Evolutionary conservation across 2,329 filamentous ascomycete species (phyloP).

Genomic region (Fusarium clavum): DNA sequence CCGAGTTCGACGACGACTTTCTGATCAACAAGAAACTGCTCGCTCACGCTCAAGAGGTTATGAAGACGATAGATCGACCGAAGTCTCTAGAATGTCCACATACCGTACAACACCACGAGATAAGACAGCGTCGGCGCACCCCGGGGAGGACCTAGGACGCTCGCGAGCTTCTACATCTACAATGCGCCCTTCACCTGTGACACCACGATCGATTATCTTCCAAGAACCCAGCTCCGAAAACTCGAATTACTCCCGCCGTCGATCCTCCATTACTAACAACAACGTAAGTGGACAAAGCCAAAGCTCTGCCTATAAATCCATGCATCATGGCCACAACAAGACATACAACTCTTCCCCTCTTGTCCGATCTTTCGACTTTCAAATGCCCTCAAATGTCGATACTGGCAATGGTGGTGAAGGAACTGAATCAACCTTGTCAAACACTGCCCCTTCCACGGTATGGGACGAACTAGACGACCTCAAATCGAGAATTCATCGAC

Average conservation of each 20-base stretch:
- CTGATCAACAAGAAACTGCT: constrained; percentile 65
- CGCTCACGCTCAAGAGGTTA: constrained; percentile 50
- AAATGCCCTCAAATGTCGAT: constrained; percentile 47
- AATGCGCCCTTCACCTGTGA: constrained; percentile 59
- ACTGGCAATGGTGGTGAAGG: constrained; percentile 66
- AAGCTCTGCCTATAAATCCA: constrained; percentile 57
- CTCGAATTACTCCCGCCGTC: constrained; percentile 49
- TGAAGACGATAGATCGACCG: constrained; percentile 59
- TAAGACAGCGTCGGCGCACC: constrained; percentile 54
- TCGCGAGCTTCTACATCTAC: constrained; percentile 49
- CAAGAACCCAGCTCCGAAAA: constrained; percentile 56
- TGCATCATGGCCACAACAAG: constrained; percentile 46
- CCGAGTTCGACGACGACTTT: constrained; percentile 63
- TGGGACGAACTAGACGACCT: constrained; percentile 98
- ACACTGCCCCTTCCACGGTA: constrained; percentile 89
- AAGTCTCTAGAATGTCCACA: constrained; percentile 56
- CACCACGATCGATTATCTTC: constrained; percentile 61
- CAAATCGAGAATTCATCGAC: constrained; percentile 89
- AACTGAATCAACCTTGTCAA: constrained; percentile 89
- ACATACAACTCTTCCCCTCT: constrained; percentile 71
- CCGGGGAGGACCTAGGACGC: constrained; percentile 53
- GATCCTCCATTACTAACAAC: constrained; percentile 62
- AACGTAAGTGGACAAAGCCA: constrained; percentile 56
- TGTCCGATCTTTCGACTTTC: constrained; percentile 56
- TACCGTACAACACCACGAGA: constrained; percentile 59